A percentile compares a stretch with the other conserved stretches of the same genome.
phyloP scores from a whole-genome alignment of 73 alveolate species.

The Loxodes magnus region DNA sequence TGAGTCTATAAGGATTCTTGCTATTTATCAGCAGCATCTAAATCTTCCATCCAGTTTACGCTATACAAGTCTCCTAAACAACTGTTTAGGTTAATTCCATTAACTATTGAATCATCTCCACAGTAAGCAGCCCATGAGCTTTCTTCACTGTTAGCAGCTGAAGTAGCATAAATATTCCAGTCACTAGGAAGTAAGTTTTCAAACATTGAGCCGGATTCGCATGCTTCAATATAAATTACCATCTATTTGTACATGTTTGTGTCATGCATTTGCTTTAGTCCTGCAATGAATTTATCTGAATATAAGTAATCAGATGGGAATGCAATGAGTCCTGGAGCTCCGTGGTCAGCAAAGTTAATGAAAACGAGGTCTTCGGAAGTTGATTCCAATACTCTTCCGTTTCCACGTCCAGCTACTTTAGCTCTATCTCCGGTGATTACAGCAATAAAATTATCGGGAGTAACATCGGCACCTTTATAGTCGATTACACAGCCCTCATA shows the following conservation, averaged over 20 bases:
- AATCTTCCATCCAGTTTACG: slow-evolving; percentile 92
- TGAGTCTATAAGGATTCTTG: slow-evolving; percentile 63
- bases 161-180: slow-evolving; percentile 68
- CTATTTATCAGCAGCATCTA: slow-evolving; percentile 53
- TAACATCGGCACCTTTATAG: slow-evolving; percentile 77
- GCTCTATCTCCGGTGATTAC: slow-evolving; percentile 65
- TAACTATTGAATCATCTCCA: slow-evolving; percentile 68
- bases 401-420: slow-evolving; percentile 19
- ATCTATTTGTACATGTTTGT: slow-evolving; percentile 71
- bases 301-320: slow-evolving; percentile 69
- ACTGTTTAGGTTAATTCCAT: slow-evolving; percentile 88
- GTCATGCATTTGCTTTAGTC: slow-evolving; percentile 72
- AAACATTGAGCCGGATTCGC: slow-evolving; percentile 97
- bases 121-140: slow-evolving; percentile 95
- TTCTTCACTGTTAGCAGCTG: slow-evolving; percentile 93
- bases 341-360: slow-evolving; percentile 93
- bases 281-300: slow-evolving; percentile 56
- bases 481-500: slow-evolving; percentile 91
- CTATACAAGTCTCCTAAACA: slow-evolving; percentile 98
- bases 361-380: slow-evolving; percentile 46
- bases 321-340: slow-evolving; percentile 77
- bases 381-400: slow-evolving; percentile 70
- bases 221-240: slow-evolving; percentile 92
- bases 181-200: neutral
- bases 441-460: slow-evolving; percentile 78